Base-by-base conservation (phyloP, 116 monocot genomes). In the Trichopus zeylanicus region DNA sequence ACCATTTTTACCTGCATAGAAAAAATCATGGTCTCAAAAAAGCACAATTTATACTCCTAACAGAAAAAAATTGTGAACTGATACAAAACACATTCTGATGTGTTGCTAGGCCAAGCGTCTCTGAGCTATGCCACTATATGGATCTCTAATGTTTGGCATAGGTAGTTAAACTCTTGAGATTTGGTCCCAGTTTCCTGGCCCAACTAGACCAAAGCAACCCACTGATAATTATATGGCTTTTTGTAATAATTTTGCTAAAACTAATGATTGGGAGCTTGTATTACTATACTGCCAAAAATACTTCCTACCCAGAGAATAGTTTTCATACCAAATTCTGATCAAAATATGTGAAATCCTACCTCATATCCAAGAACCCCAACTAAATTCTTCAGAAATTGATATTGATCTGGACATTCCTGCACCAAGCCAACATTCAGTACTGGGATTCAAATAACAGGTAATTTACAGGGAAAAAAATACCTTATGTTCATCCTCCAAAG, bases 1-100 rank as follows among this genome's bases (percentile, higher is more conserved):
- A 78, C 81, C 78, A 81, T 78, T 55, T 73, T 75, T 56, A 87
- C 75, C 87, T 87, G 78, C 67, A 75, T 70, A 71, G 5, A 12
- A 48, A 54, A 46, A 68, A 32, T 29, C 5, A 23, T 32, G 26
- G 31, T 5, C 48, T 49, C 38, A 59, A 34, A 23, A 8, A 20
- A 22, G n/a, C n/a, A 59, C 22, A 21, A 34, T 8, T 58, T 19
- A 12, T 9, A 33, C 31, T 21, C 35, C 29, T 0, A 11, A n/a
- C 5, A n/a, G n/a, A n/a, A n/a, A n/a, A n/a, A n/a, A n/a, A n/a
- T n/a, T n/a, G n/a, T n/a, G n/a, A n/a, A n/a, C n/a, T n/a, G n/a
- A n/a, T n/a, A n/a, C n/a, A n/a, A n/a, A n/a, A n/a, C n/a, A n/a
- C n/a, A n/a, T n/a, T n/a, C n/a, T n/a, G n/a, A n/a, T n/a, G n/a